Evolutionary conservation across 1,139 yeast species (phyloP), one percentile per base, ranked within the genome.

Genomic region (Blastobotrys serpentis): DNA sequence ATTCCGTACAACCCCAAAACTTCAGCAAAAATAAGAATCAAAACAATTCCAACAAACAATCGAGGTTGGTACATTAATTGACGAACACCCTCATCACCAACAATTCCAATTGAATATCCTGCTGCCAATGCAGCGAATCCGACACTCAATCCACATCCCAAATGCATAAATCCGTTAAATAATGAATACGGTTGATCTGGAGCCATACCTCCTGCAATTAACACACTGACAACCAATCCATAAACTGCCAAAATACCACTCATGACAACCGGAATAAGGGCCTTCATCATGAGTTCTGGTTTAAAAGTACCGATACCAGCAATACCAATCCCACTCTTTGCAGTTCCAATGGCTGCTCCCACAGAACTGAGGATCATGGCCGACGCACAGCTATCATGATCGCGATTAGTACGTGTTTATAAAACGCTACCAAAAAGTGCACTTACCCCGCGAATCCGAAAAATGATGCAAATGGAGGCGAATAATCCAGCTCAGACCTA

Each of bases 241-340:
- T 94, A 94, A 74, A 94, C 94, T 70, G 98, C 97, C 73, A 94
- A 86, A 69, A 94, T 94, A 86, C 99, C 99, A 56, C 98, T 96
- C 97, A 94, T 90, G 75, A 94, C 85, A 61, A 94, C 98, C 55
- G 98, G 98, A 58, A 94, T 65, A 30, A 65, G 48, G 7, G 59
- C 61, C 48, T 63, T 60, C 69, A 64, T 66, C 52, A 66, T 64
- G 49, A 65, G 51, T 30, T 63, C 67, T 11, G 68, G 68, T 48
- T 61, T 58, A 52, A 65, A 79, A 53, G 90, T 96, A 75, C 95
- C 88, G 59, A 96, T 88, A 70, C 96, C 98, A 75, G 96, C 86
- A 66, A 92, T 94, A 76, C 98, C 99, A 58, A 94, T 86, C 53
- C 99, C 99, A 41, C 96, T 87, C 72, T 94, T 94, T 57, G 98